Evolutionary conservation across 257 asterid genomes (phyloP).

Genomic region (Nicotiana undulata): DNA sequence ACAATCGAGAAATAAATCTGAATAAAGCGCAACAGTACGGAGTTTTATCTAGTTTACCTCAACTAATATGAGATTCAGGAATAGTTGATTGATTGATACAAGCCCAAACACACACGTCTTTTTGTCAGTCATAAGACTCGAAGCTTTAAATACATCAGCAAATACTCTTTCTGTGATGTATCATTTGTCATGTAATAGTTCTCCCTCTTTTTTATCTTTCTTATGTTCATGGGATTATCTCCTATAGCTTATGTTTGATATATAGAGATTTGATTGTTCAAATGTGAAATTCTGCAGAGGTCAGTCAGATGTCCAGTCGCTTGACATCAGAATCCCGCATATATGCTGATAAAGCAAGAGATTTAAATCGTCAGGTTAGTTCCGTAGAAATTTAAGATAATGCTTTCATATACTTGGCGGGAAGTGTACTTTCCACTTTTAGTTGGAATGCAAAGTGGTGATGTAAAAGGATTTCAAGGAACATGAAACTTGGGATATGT

Average conservation of each 20-base stretch:
- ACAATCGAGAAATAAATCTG: background rate
- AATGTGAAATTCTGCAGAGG: slow-evolving; percentile 46
- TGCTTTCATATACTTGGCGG: background rate
- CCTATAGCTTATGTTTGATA: background rate
- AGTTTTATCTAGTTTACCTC: background rate
- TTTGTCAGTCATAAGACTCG: background rate
- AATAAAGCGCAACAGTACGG: background rate
- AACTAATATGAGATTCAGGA: background rate
- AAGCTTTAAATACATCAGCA: background rate
- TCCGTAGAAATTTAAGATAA: background rate
- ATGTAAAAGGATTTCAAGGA: background rate
- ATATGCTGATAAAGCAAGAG: slow-evolving; percentile 89
- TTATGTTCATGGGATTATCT: background rate
- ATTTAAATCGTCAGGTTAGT: slow-evolving; percentile 90
- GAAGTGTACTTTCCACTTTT: background rate
- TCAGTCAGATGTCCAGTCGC: slow-evolving; percentile 88
- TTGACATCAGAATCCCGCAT: slow-evolving; percentile 88
- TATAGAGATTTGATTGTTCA: slow-evolving; percentile 8
- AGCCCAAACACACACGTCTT: background rate
- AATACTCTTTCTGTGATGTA: background rate
- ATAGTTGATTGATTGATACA: background rate
- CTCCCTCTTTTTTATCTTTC: background rate
- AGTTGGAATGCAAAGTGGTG: background rate
- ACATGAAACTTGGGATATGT: background rate
- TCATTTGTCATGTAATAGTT: background rate